A percentile compares a stretch with the other conserved stretches of the same genome.
phyloP scores from a whole-genome alignment of 768 basidiomycete genomes.

The Collybiopsis luxurians region DNA sequence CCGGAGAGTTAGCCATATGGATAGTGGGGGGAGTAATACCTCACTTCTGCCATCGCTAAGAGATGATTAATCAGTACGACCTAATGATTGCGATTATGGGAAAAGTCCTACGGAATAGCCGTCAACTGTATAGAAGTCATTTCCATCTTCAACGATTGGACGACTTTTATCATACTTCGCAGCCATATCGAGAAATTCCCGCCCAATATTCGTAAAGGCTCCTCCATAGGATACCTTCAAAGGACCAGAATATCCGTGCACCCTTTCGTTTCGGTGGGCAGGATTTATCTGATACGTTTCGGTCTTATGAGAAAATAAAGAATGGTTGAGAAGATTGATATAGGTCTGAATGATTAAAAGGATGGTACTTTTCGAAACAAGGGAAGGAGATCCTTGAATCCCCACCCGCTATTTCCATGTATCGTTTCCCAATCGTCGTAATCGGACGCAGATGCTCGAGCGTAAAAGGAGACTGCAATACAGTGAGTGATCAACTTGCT shows the following conservation, averaged over 20 bases:
- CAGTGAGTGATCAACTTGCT: background rate
- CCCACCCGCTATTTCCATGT: slow-evolving; percentile 58
- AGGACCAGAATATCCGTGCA: slow-evolving; percentile 38
- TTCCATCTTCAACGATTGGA: slow-evolving; percentile 30
- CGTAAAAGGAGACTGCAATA: slow-evolving; percentile 48
- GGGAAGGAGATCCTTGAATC: slow-evolving; percentile 54
- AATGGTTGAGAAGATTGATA: background rate
- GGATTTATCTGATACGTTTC: slow-evolving; percentile 34
- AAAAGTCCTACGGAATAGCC: background rate
- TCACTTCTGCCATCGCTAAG: too few species aligned
- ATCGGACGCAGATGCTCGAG: slow-evolving; percentile 58
- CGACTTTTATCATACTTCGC: slow-evolving; percentile 33
- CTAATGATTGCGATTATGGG: too few species aligned
- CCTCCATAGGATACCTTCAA: slow-evolving; percentile 37
- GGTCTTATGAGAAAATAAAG: slow-evolving; percentile 18
- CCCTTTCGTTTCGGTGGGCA: slow-evolving; percentile 12
- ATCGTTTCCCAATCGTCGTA: slow-evolving; percentile 62
- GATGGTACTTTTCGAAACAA: slow-evolving; percentile 49
- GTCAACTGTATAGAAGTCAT: slow-evolving; percentile 21
- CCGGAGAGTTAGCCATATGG: background rate
- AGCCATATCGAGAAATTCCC: slow-evolving; percentile 36
- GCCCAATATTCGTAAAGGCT: slow-evolving; percentile 27
- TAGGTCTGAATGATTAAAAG: too few species aligned
- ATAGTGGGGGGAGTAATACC: too few species aligned
- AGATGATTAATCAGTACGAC: too few species aligned